phyloP scores from a whole-genome alignment of 163 green algal species.

The Scenedesmus sp. region DNA sequence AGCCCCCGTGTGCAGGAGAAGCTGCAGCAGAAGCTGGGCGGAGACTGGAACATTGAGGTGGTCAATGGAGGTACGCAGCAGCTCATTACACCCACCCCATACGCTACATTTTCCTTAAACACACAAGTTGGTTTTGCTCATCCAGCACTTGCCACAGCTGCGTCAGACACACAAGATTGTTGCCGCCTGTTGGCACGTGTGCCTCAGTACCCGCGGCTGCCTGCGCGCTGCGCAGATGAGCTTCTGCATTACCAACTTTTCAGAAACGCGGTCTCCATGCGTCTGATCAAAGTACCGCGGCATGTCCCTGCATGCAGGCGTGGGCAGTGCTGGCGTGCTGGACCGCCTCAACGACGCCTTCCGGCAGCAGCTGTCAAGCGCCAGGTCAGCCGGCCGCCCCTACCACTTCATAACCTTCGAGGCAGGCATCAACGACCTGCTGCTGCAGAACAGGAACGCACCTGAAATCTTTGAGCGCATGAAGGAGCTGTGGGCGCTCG shows the following conservation, averaged over 20 bases:
- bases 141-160: neutral
- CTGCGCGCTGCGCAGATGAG: no score
- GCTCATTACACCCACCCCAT: neutral
- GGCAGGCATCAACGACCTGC: constrained; percentile 51
- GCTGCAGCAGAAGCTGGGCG: constrained; percentile 31
- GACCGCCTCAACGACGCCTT: constrained; percentile 40
- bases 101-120: neutral
- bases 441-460: constrained; percentile 41
- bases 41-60: constrained; percentile 31
- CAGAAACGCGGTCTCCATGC: no score
- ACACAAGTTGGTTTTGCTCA: neutral
- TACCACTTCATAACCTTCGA: constrained; percentile 50
- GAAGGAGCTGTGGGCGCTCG: constrained; percentile 46
- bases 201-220: no score
- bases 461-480: constrained; percentile 48
- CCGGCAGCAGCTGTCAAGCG: constrained; percentile 1
- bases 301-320: neutral
- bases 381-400: neutral
- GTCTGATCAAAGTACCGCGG: neutral
- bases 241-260: no score
- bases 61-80: constrained; percentile 28
- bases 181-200: no score
- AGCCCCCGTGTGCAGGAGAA: constrained; percentile 12
- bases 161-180: neutral
- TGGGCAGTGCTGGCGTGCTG: constrained; percentile 50